Evolutionary conservation across 1,139 yeast genomes (phyloP).

Genomic region (Sugiyamaella paludigena): DNA sequence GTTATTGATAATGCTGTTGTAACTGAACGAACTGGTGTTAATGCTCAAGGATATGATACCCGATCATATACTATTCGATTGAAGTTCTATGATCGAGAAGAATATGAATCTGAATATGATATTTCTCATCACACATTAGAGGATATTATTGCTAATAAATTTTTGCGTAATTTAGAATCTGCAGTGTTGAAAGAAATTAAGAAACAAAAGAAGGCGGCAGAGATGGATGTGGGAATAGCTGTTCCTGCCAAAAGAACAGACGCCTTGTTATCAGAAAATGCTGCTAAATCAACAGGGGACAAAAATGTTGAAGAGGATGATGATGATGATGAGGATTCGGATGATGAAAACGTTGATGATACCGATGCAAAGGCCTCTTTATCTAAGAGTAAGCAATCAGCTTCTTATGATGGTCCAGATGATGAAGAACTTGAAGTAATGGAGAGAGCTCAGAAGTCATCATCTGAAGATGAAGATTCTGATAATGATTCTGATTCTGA

Average conservation of each 20-base stretch:
- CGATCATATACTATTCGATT: conserved; percentile 75
- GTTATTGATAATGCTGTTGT: conserved; percentile 83
- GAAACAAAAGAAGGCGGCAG: conserved; percentile 66
- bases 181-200: conserved; percentile 78
- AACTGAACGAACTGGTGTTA: conserved; percentile 72
- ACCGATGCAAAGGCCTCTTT: conserved; percentile 66
- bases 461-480: conserved; percentile 42
- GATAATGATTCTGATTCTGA: conserved; percentile 40
- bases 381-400: conserved; percentile 73
- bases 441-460: conserved; percentile 57
- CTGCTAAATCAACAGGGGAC: conserved; percentile 30
- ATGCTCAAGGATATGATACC: conserved; percentile 51
- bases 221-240: conserved; percentile 70
- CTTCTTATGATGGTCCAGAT: conserved; percentile 91
- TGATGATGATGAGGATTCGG: conserved; percentile 27
- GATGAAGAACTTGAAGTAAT: conserved; percentile 87
- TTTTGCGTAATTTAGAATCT: conserved; percentile 67
- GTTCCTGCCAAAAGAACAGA: conserved; percentile 24
- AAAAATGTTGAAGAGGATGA: conserved; percentile 33
- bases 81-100: conserved; percentile 70
- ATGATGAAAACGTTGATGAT: conserved; percentile 28
- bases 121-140: conserved; percentile 78
- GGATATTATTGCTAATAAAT: conserved; percentile 58
- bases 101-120: conserved; percentile 86
- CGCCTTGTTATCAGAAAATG: conserved; percentile 42